Conservation (phyloP, 208 protist species). For the Dictyostelium gargantuum region DNA sequence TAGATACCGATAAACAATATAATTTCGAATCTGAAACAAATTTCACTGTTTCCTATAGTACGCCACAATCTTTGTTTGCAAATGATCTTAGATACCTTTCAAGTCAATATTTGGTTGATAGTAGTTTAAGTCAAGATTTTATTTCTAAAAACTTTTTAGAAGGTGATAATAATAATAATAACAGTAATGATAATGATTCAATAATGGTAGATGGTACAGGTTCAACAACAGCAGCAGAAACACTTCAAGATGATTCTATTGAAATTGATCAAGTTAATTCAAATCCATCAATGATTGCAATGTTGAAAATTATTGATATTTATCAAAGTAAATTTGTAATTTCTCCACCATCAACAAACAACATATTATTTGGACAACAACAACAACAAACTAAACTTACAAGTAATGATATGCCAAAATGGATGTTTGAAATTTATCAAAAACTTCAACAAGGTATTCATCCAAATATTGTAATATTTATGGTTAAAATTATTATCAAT, state of each 20-base stretch:
- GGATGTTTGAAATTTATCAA: slow-evolving; percentile 84
- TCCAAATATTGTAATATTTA: slow-evolving; percentile 50
- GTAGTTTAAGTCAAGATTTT: slow-evolving; percentile 75
- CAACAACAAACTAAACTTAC: not conserved
- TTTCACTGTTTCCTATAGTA: slow-evolving; percentile 67
- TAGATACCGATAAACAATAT: slow-evolving; percentile 70
- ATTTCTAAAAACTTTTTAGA: slow-evolving; percentile 29
- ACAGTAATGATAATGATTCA: not conserved
- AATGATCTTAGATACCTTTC: slow-evolving; percentile 76
- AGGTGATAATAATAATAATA: not conserved
- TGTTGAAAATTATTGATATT: slow-evolving; percentile 77
- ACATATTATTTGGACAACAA: not conserved
- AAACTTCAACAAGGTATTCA: slow-evolving; percentile 74
- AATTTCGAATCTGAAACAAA: slow-evolving; percentile 85
- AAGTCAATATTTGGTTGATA: slow-evolving; percentile 81
- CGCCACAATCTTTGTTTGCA: not conserved
- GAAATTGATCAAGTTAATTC: slow-evolving; percentile 81
- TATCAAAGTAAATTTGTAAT: slow-evolving; percentile 53
- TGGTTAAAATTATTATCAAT: slow-evolving; percentile 43
- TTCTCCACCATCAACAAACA: not conserved
- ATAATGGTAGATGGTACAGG: not conserved
- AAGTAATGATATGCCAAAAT: slow-evolving; percentile 75
- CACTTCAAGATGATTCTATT: not conserved
- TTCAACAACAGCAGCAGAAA: no score
- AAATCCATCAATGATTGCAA: slow-evolving; percentile 80